Evolutionary conservation across 331 rosid species (phyloP).

Genomic region (Dryas integrifolia): DNA sequence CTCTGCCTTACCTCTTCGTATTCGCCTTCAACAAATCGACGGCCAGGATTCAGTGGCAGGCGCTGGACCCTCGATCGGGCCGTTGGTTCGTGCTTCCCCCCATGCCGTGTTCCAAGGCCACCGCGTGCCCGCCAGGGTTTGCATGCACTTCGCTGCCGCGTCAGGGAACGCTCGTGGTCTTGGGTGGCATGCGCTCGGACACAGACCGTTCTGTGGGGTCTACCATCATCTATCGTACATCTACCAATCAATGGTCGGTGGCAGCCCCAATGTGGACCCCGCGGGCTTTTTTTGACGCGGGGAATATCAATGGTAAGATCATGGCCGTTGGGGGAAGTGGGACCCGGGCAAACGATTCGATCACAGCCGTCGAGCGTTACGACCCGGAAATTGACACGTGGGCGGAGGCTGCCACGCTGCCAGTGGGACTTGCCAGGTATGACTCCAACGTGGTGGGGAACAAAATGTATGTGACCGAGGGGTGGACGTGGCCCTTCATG

Average conservation of each 20-base stretch:
- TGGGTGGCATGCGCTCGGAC: slow-evolving; percentile 31
- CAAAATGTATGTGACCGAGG: slow-evolving; percentile 60
- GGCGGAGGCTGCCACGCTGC: slow-evolving; percentile 19
- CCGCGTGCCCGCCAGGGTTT: slow-evolving; percentile 10
- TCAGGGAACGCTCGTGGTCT: slow-evolving; percentile 51
- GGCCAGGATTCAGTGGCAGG: slow-evolving; percentile 50
- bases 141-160: slow-evolving; percentile 47
- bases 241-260: slow-evolving; percentile 47
- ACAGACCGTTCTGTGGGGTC: slow-evolving; percentile 14
- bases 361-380: slow-evolving; percentile 27
- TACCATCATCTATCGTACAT: slow-evolving; percentile 34
- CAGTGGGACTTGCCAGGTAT: slow-evolving; percentile 15
- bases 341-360: background rate
- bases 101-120: slow-evolving; percentile 31
- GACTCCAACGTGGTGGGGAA: slow-evolving; percentile 37
- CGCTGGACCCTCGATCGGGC: slow-evolving; percentile 55
- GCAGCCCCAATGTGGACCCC: slow-evolving; percentile 11
- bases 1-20: slow-evolving; percentile 47
- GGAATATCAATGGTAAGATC: slow-evolving; percentile 33
- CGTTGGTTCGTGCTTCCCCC: slow-evolving; percentile 60
- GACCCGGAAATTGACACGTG: slow-evolving; percentile 47
- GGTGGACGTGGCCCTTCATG: slow-evolving; percentile 74
- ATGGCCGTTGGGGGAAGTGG: slow-evolving; percentile 33
- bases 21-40: slow-evolving; percentile 41
- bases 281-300: slow-evolving; percentile 32